Conservation (phyloP, 345 rosid species). For the Limnanthes douglasii region DNA sequence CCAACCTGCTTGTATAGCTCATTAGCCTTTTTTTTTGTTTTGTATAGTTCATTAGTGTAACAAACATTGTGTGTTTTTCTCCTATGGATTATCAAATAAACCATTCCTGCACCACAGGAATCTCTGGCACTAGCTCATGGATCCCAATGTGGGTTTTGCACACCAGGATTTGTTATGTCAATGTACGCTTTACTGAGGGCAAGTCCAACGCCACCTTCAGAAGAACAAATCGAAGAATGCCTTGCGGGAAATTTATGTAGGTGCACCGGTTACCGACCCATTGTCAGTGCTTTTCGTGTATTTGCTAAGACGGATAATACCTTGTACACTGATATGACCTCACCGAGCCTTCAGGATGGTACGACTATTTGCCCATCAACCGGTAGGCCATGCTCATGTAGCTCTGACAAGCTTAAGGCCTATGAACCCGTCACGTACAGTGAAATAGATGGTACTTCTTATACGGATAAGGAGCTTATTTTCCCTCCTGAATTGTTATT, state of each 20-base stretch:
- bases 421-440: slow-evolving; percentile 39
- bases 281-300: slow-evolving; percentile 82
- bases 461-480: slow-evolving; percentile 67
- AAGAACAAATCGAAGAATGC: slow-evolving; percentile 84
- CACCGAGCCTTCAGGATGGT: slow-evolving; percentile 29
- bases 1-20: no score
- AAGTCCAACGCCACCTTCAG: slow-evolving; percentile 41
- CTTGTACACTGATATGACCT: slow-evolving; percentile 30
- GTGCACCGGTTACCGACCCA: slow-evolving; percentile 94
- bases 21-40: no score
- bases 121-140: slow-evolving; percentile 70
- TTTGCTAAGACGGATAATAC: slow-evolving; percentile 74
- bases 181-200: slow-evolving; percentile 80
- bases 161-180: slow-evolving; percentile 97
- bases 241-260: slow-evolving; percentile 94
- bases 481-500: slow-evolving; percentile 71
- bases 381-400: slow-evolving; percentile 82
- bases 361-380: slow-evolving; percentile 78
- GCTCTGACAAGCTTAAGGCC: slow-evolving; percentile 22
- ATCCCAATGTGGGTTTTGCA: slow-evolving; percentile 97
- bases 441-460: slow-evolving; percentile 62
- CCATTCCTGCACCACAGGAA: no score
- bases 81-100: no score
- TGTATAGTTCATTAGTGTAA: no score
- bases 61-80: no score